These are phyloP conservation scores for Microdochium bolleyi DNA, from an alignment of 2,329 filamentous ascomycete genomes.

Conservation along the genomic window DNA sequence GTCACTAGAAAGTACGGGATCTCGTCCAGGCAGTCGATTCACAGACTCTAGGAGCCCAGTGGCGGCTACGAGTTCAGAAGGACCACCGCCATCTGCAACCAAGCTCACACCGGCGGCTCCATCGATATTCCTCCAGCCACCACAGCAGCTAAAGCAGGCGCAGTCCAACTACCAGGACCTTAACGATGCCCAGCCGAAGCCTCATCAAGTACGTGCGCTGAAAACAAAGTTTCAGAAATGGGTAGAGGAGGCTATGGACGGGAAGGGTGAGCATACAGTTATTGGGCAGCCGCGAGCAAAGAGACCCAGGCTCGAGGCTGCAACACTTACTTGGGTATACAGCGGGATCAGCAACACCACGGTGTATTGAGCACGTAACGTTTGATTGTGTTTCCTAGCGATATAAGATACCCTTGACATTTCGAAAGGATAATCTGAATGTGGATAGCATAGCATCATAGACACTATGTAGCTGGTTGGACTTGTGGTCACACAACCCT, in stretches of 20 bases:
- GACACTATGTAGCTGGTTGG: too few species aligned
- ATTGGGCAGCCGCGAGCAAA: conserved; percentile 5
- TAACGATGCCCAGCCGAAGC: conserved; percentile 17
- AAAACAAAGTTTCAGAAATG: conserved; percentile 20
- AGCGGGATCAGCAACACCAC: conserved; percentile 11
- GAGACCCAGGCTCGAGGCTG: conserved; percentile 17
- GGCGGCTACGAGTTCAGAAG: too few species aligned
- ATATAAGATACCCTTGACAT: too few species aligned
- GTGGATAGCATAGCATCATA: too few species aligned
- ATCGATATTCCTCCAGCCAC: not conserved
- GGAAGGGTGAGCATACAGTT: not conserved
- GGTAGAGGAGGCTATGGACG: conserved; percentile 12
- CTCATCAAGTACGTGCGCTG: conserved; percentile 18
- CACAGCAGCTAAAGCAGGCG: conserved; percentile 13
- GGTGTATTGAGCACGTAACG: not conserved
- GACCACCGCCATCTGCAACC: too few species aligned
- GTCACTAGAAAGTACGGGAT: too few species aligned
- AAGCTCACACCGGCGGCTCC: not conserved
- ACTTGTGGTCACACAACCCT: too few species aligned
- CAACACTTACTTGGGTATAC: conserved; percentile 22
- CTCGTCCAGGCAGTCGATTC: not conserved
- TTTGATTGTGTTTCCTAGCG: not conserved
- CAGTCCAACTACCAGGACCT: conserved; percentile 1
- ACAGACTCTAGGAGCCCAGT: too few species aligned
- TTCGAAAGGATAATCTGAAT: too few species aligned